Evolutionary conservation across 805 yeast species (phyloP), one percentile per base, ranked within the genome.

Genomic region (Myxozyma mucilagina): DNA sequence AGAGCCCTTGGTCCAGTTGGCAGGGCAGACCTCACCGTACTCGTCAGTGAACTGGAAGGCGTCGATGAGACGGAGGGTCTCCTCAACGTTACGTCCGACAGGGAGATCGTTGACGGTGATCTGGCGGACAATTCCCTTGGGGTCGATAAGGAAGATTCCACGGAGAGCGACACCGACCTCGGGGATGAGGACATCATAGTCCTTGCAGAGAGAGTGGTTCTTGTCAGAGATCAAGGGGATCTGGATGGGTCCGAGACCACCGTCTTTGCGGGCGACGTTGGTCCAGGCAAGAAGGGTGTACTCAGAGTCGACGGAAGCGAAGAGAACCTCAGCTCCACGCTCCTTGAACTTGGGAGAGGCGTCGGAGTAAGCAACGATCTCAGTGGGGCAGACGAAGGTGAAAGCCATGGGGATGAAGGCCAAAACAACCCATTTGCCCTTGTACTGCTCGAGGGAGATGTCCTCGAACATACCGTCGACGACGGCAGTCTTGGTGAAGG

Each of bases 1-100:
- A 66, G 89, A 77, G 81, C 99, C 99, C 78, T 89, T 87, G 61
- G 87, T 84, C 99, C 99, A 93, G 96, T 93, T 94, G 77, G 98
- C 97, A 74, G 99, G 99, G 83, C 97, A 92, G 70, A 93, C 99
- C 82, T 96, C 97, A 82, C 99, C 99, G 86, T 94, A 83, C 83
- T 90, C 89, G 79, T 92, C 98, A 73, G 97, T 89, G 92, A 96
- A 94, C 83, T 93, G 97, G 97, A 94, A 94, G 71, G 97, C 99
- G 78, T 94, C 98, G 67, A 94, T 84, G 76, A 94, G 85, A 87
- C 99, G 92, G 76, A 90, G 83, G 69, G 97, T 88, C 85, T 94
- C 99, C 69, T 92, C 97, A 70, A 94, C 99, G 74, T 89, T 88
- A 85, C 99, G 91, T 78, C 99, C 99, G 71, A 94, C 99, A 78